phyloP scores from a whole-genome alignment of 2,329 filamentous ascomycete genomes.

The Sporothrix sp. region DNA sequence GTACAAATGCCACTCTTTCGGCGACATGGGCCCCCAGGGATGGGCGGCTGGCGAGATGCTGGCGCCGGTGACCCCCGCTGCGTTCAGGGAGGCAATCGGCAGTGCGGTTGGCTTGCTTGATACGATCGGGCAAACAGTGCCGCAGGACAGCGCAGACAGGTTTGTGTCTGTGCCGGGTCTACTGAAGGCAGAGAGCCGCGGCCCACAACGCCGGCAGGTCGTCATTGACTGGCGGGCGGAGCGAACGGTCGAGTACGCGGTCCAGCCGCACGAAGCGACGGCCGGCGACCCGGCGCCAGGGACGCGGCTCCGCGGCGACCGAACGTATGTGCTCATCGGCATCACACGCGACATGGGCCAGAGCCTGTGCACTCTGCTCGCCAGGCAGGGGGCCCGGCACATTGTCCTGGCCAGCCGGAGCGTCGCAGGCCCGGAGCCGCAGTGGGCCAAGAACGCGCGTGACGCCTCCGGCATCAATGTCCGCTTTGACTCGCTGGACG shows the following conservation, averaged over 20 bases:
- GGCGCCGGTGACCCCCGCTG: too few relatives aligned
- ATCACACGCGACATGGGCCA: slow-evolving; percentile 36
- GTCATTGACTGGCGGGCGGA: slow-evolving; percentile 32
- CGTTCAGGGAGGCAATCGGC: too few relatives aligned
- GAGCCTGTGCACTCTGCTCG: slow-evolving; percentile 31
- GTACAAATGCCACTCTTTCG: not conserved
- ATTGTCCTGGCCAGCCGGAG: slow-evolving; percentile 33
- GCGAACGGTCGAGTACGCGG: slow-evolving; percentile 20
- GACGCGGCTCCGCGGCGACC: slow-evolving; percentile 23
- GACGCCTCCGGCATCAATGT: slow-evolving; percentile 19
- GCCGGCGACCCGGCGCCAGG: not conserved
- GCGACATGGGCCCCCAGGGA: not conserved
- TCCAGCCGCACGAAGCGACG: slow-evolving; percentile 13
- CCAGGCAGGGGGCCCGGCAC: slow-evolving; percentile 29
- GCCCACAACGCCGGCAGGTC: slow-evolving; percentile 20
- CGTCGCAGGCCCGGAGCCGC: slow-evolving; percentile 20
- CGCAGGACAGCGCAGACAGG: too few relatives aligned
- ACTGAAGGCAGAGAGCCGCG: not conserved
- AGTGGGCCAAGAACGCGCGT: slow-evolving; percentile 27
- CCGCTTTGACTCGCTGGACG: slow-evolving; percentile 22
- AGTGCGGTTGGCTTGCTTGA: too few relatives aligned
- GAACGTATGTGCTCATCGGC: slow-evolving; percentile 32
- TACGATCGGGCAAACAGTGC: too few relatives aligned
- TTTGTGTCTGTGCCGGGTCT: slow-evolving; percentile 1
- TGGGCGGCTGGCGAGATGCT: not conserved